These are phyloP conservation scores for Salix dunnii DNA, from an alignment of 345 rosid genomes.

Conservation along the genomic window DNA sequence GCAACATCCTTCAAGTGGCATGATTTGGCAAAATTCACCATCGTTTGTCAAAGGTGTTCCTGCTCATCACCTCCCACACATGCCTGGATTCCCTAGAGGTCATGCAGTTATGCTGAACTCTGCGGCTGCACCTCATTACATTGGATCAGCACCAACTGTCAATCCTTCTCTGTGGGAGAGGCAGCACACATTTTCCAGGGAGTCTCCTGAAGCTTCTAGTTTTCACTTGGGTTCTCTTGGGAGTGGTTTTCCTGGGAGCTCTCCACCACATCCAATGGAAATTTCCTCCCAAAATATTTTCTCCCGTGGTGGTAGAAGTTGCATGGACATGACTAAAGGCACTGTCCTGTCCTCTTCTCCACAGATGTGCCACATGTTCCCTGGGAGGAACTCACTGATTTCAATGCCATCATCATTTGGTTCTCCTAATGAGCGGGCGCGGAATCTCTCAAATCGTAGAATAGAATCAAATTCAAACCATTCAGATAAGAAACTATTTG, in stretches of 20 bases:
- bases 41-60: constrained; percentile 57
- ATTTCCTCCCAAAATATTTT: constrained; percentile 56
- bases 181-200: constrained; percentile 53
- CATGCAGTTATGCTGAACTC: constrained; percentile 64
- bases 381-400: constrained; percentile 70
- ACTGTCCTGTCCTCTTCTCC: constrained; percentile 62
- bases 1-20: constrained; percentile 58
- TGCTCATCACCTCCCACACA: constrained; percentile 56
- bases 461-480: constrained; percentile 58
- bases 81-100: constrained; percentile 63
- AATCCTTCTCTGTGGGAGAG: constrained; percentile 57
- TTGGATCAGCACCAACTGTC: constrained; percentile 44
- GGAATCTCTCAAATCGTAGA: constrained; percentile 56
- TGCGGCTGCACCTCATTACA: constrained; percentile 48
- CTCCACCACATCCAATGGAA: constrained; percentile 66
- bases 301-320: constrained; percentile 57
- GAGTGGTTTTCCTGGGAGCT: constrained; percentile 53
- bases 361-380: constrained; percentile 67
- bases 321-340: constrained; percentile 54
- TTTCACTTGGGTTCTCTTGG: constrained; percentile 75
- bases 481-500: constrained; percentile 77
- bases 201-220: constrained; percentile 74
- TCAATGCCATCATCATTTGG: constrained; percentile 52
- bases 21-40: constrained; percentile 84
- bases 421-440: constrained; percentile 66